phyloP scores from a whole-genome alignment of 2,329 filamentous ascomycete genomes.

The Amphichorda felina region DNA sequence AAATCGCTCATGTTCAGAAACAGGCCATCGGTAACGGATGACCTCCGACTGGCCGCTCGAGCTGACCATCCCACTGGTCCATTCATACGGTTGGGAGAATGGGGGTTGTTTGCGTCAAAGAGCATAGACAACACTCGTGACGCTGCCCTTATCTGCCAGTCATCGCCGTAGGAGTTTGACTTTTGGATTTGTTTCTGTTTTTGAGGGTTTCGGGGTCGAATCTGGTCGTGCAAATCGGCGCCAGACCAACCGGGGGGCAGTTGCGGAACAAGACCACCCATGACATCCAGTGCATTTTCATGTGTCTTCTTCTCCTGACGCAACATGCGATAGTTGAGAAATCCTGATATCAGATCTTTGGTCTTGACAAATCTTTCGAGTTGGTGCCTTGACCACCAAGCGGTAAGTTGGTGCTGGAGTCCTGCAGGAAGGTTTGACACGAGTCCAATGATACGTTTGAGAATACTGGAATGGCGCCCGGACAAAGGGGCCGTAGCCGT shows the following conservation, averaged over 20 bases:
- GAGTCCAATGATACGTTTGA: conserved; percentile 75
- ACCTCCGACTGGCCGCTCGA: neutral
- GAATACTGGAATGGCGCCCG: conserved; percentile 68
- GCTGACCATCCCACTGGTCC: conserved; percentile 5
- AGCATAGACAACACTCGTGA: conserved; percentile 70
- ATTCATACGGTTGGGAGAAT: conserved; percentile 21
- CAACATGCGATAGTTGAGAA: conserved; percentile 69
- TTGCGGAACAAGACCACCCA: conserved; percentile 59
- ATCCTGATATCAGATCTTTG: conserved; percentile 69
- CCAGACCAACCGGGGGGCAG: conserved; percentile 43
- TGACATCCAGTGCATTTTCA: conserved; percentile 48
- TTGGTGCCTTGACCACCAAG: conserved; percentile 66
- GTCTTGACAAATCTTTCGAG: conserved; percentile 54
- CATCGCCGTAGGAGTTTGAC: conserved; percentile 56
- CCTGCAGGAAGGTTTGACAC: conserved; percentile 63
- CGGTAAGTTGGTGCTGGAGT: conserved; percentile 65
- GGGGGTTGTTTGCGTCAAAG: conserved; percentile 66
- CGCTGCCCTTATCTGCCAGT: conserved; percentile 81
- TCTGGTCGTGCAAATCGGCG: neutral
- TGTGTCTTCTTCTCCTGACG: conserved; percentile 58
- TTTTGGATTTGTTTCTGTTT: conserved; percentile 24
- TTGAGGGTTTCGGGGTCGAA: neutral
- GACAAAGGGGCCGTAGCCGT: conserved; percentile 31
- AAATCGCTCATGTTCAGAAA: conserved; percentile 73
- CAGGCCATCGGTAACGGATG: conserved; percentile 28